Conservation (phyloP, 2,329 filamentous ascomycete genomes). For the Alternaria sp. region DNA sequence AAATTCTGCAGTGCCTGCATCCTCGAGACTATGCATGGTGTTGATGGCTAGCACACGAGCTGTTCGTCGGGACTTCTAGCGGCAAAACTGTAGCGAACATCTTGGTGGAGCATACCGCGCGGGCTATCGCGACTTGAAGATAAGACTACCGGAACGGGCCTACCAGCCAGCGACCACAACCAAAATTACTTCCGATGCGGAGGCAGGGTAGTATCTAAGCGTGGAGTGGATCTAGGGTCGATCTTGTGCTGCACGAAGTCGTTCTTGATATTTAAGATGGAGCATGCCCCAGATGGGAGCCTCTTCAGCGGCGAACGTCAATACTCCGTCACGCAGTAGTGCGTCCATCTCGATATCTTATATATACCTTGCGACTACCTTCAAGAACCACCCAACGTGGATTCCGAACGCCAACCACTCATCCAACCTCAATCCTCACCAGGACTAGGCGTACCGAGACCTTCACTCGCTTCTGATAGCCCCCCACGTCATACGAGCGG, state of each 20-base stretch:
- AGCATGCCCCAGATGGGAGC: constrained; percentile 8
- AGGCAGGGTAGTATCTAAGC: constrained; percentile 10
- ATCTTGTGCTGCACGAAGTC: constrained; percentile 4
- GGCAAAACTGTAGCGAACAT: constrained; percentile 10
- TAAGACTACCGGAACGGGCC: constrained; percentile 32
- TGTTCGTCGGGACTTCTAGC: constrained; percentile 7
- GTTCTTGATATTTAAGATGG: constrained; percentile 25
- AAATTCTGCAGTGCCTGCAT: constrained; percentile 8
- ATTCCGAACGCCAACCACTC: constrained; percentile 38
- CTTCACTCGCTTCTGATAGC: constrained; percentile 23
- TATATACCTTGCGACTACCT: neutral
- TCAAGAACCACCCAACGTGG: constrained; percentile 22
- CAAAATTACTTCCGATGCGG: constrained; percentile 14
- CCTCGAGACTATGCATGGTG: neutral
- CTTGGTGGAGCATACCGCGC: constrained; percentile 17
- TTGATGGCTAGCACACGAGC: constrained; percentile 10
- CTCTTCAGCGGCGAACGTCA: constrained; percentile 1
- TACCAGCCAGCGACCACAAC: constrained; percentile 20
- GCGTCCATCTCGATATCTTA: neutral
- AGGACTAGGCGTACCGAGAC: constrained; percentile 24
- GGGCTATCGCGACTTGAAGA: constrained; percentile 29
- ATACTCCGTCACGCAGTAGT: constrained; percentile 1
- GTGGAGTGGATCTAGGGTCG: constrained; percentile 6
- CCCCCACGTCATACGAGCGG: constrained; percentile 44
- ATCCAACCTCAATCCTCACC: constrained; percentile 25